Conservation (phyloP, 495 filamentous ascomycete species). For the Hyaloscypha bicolor region DNA sequence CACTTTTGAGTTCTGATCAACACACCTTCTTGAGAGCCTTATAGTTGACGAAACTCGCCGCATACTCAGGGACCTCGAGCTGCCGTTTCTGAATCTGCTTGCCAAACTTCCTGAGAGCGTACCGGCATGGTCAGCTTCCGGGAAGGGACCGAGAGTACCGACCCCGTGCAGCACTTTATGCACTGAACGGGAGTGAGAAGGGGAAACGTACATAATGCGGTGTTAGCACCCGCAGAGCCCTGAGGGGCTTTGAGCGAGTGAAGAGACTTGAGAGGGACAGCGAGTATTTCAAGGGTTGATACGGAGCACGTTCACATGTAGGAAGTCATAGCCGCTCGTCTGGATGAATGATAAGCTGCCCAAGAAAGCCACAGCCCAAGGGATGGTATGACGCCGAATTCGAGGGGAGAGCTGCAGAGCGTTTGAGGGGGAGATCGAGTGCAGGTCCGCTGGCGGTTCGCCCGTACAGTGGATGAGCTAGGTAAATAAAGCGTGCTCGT, state of each 20-base stretch:
- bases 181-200: conserved; percentile 3
- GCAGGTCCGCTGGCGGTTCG: background rate
- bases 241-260: conserved; percentile 28
- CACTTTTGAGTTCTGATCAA: conserved; percentile 2
- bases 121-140: conserved; percentile 18
- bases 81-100: conserved; percentile 99
- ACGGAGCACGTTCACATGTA: conserved; percentile 29
- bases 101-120: conserved; percentile 85
- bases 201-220: conserved; percentile 35
- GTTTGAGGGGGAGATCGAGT: background rate
- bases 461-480: background rate
- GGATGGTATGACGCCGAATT: conserved; percentile 15
- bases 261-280: conserved; percentile 16
- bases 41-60: conserved; percentile 98
- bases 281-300: conserved; percentile 24
- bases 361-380: background rate
- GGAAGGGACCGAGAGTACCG: background rate
- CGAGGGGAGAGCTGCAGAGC: background rate
- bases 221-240: conserved; percentile 33
- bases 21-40: conserved; percentile 96
- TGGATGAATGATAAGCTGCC: conserved; percentile 1
- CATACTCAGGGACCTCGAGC: conserved; percentile 98
- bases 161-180: background rate
- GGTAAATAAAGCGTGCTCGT: background rate
- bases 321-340: conserved; percentile 23